Percentiles rank a stretch among this genome's conserved stretches.
phyloP scores from a whole-genome alignment of 371 early-diverging fungal genomes.

The Fennellomyces sp. region DNA sequence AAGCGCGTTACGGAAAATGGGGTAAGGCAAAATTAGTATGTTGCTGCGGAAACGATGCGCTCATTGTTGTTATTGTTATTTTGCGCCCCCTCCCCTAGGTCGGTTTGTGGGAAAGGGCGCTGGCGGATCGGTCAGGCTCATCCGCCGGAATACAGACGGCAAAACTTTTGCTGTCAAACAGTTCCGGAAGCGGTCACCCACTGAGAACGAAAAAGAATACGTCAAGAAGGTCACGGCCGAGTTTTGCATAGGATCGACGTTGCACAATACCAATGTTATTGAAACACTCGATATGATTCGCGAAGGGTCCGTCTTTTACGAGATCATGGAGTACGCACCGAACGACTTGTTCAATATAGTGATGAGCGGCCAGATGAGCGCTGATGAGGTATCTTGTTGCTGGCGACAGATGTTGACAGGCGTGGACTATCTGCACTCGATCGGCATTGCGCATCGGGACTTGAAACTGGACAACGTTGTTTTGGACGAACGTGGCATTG shows the following conservation, averaged over 20 bases:
- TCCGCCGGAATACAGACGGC: conserved; percentile 46
- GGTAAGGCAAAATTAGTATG: conserved; percentile 12
- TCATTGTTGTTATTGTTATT: neutral
- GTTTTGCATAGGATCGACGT: conserved; percentile 78
- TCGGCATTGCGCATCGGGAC: conserved; percentile 87
- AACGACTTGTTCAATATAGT: conserved; percentile 73
- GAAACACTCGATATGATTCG: conserved; percentile 80
- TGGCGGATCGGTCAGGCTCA: conserved; percentile 67
- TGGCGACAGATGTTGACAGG: conserved; percentile 77
- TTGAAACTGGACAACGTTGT: conserved; percentile 86
- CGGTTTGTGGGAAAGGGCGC: conserved; percentile 61
- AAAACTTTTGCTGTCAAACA: conserved; percentile 80
- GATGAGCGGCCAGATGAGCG: conserved; percentile 60
- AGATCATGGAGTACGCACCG: conserved; percentile 84
- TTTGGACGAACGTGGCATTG: conserved; percentile 62
- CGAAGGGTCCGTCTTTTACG: conserved; percentile 60
- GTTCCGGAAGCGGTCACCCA: conserved; percentile 65
- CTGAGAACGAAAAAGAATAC: conserved; percentile 76
- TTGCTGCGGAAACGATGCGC: neutral
- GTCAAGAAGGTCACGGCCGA: conserved; percentile 82
- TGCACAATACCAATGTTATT: conserved; percentile 84
- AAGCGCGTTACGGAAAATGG: conserved; percentile 31
- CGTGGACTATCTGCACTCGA: conserved; percentile 66
- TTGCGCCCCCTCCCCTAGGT: conserved; percentile 9
- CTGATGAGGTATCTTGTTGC: conserved; percentile 64